Percentiles rank a stretch among this genome's conserved stretches.
Evolutionary conservation across 805 yeast species (phyloP).

Genomic region (Wickerhamiella sergipiensis): DNA sequence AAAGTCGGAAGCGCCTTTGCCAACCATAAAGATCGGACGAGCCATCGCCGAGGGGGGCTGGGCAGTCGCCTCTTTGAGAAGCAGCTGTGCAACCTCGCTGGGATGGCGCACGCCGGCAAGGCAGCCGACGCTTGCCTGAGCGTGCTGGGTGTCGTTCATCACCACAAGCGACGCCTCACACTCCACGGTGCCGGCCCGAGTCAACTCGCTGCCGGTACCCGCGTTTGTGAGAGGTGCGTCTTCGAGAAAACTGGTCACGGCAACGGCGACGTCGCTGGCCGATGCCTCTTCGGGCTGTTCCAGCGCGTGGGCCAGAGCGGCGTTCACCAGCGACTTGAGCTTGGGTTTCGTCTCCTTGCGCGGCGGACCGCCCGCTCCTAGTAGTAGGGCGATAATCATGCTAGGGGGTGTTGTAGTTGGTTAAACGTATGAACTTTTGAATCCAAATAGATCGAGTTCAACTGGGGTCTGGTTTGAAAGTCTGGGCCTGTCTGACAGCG

Average conservation of each 20-base stretch:
- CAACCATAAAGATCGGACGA: constrained; percentile 22
- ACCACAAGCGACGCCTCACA: constrained; percentile 29
- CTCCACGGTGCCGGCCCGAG: constrained; percentile 23
- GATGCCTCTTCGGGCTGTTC: not conserved
- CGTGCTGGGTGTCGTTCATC: constrained; percentile 4
- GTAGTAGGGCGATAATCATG: constrained; percentile 4
- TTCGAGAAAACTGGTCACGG: constrained; percentile 21
- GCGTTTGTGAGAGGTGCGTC: constrained; percentile 26
- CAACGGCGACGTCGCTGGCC: not conserved
- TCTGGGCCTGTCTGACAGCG: not conserved
- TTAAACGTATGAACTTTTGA: no score
- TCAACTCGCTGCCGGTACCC: constrained; percentile 29
- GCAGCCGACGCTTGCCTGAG: constrained; percentile 24
- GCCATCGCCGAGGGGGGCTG: constrained; percentile 9
- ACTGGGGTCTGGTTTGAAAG: no score
- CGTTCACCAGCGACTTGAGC: not conserved
- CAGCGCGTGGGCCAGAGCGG: not conserved
- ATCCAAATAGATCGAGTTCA: not conserved
- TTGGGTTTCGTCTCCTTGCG: not conserved
- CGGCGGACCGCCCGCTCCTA: constrained; percentile 1
- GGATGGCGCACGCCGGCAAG: constrained; percentile 22
- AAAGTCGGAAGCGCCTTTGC: constrained; percentile 23
- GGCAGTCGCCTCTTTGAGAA: constrained; percentile 10
- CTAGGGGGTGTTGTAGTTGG: not conserved
- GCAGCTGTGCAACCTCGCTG: constrained; percentile 14